A percentile compares a stretch with the other conserved stretches of the same genome.
Conservation (phyloP, 2,329 filamentous ascomycete genomes). For the Venturia asperata region DNA sequence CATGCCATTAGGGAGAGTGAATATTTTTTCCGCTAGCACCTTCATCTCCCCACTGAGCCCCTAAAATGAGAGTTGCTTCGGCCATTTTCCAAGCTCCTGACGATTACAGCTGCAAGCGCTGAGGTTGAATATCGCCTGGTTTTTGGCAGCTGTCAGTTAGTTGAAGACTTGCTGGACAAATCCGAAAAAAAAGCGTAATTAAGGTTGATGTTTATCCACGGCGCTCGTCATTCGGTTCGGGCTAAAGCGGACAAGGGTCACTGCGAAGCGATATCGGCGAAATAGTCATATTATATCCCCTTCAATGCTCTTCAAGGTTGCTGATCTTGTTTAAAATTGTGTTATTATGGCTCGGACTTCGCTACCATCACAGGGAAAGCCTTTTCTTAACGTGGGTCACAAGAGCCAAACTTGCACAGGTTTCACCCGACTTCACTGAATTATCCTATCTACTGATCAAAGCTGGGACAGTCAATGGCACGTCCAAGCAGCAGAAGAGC, state of each 20-base stretch:
- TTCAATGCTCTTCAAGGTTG: not conserved
- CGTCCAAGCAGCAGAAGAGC: not conserved
- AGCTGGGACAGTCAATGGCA: not conserved
- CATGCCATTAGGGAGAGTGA: not conserved
- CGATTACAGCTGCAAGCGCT: not conserved
- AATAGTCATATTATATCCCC: not conserved
- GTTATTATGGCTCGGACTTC: not conserved
- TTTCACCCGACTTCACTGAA: not conserved
- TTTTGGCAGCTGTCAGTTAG: not conserved
- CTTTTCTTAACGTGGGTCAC: not conserved
- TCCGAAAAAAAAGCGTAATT: constrained; percentile 3
- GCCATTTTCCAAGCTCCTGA: constrained; percentile 16
- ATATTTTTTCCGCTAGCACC: constrained; percentile 25
- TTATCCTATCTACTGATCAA: not conserved
- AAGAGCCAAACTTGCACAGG: not conserved
- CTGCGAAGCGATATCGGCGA: not conserved
- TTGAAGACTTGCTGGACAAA: not conserved
- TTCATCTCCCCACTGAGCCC: constrained; percentile 56
- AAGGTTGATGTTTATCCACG: not conserved
- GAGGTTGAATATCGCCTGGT: too few relatives aligned
- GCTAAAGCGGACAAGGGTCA: not conserved
- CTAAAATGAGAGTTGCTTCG: constrained; percentile 50
- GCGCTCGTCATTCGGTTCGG: not conserved
- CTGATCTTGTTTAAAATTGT: not conserved
- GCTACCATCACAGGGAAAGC: not conserved